Percentiles rank a stretch among this genome's conserved stretches.
Evolutionary conservation across 331 rosid genomes (phyloP).

Genomic region (Prunus yedoensis): DNA sequence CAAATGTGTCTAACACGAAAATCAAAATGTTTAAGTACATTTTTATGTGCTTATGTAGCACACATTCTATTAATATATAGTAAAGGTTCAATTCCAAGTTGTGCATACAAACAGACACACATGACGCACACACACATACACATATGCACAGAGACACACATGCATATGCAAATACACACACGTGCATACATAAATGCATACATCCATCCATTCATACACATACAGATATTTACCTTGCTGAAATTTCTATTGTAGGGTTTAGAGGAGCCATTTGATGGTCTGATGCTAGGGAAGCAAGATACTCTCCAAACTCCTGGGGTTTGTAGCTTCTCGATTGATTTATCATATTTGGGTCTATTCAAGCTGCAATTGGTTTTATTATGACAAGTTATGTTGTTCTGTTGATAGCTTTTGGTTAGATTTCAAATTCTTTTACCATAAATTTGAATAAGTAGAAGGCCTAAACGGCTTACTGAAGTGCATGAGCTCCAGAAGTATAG

Average conservation of each 20-base stretch:
- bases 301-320: constrained; percentile 67
- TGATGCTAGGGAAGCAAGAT: constrained; percentile 47
- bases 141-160: background rate
- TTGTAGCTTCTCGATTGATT: constrained; percentile 27
- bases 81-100: background rate
- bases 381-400: background rate
- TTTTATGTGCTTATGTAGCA: constrained; percentile 3
- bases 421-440: constrained; percentile 9
- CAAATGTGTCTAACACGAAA: background rate
- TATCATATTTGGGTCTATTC: constrained; percentile 1
- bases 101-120: background rate
- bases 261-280: constrained; percentile 59
- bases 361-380: background rate
- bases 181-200: background rate
- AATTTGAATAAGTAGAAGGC: background rate
- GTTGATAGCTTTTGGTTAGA: background rate
- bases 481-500: background rate
- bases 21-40: constrained; percentile 1
- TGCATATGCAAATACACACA: background rate
- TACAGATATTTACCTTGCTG: background rate
- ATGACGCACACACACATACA: background rate
- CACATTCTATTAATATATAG: background rate
- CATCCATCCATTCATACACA: background rate
- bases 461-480: background rate
- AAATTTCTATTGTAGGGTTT: constrained; percentile 43